Evolutionary conservation across 768 basidiomycete species (phyloP).

Genomic region (Termitomyces heimii): DNA sequence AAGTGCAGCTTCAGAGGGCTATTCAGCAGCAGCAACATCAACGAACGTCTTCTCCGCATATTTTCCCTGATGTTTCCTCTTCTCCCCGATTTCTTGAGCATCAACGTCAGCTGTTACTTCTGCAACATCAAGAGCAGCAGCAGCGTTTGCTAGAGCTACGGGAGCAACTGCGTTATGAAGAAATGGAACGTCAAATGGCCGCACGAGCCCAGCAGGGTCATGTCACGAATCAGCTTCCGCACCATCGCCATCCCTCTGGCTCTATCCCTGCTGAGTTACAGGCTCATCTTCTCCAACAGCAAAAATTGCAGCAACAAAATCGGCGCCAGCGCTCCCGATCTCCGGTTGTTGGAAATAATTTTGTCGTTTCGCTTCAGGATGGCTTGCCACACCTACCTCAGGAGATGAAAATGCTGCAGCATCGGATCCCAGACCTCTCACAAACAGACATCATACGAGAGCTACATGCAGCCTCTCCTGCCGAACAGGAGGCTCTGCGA

Average conservation of each 20-base stretch:
- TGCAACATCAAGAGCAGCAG: slow-evolving; percentile 62
- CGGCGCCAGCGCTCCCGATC: slow-evolving; percentile 42
- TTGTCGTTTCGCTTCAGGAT: slow-evolving; percentile 41
- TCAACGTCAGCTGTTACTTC: slow-evolving; percentile 60
- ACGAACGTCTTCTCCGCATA: slow-evolving; percentile 65
- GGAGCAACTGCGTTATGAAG: slow-evolving; percentile 59
- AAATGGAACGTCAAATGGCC: slow-evolving; percentile 57
- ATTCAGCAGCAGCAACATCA: slow-evolving; percentile 45
- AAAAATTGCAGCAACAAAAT: slow-evolving; percentile 44
- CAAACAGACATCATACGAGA: slow-evolving; percentile 65
- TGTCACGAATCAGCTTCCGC: slow-evolving; percentile 23
- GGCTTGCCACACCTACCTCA: slow-evolving; percentile 52
- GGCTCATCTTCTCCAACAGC: slow-evolving; percentile 35
- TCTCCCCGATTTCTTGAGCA: slow-evolving; percentile 79
- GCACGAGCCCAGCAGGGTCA: slow-evolving; percentile 36
- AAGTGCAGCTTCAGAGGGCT: slow-evolving; percentile 39
- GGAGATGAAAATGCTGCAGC: slow-evolving; percentile 67
- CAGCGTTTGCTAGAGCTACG: slow-evolving; percentile 57
- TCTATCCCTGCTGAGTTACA: slow-evolving; percentile 46
- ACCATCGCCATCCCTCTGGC: slow-evolving; percentile 38
- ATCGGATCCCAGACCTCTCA: slow-evolving; percentile 71
- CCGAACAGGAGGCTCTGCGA: slow-evolving; percentile 65
- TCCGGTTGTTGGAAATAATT: slow-evolving; percentile 29
- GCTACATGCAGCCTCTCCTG: slow-evolving; percentile 48
- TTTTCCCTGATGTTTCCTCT: slow-evolving; percentile 61